Base-by-base conservation (phyloP, 768 basidiomycete species). In the Punctularia strigosozonata region DNA sequence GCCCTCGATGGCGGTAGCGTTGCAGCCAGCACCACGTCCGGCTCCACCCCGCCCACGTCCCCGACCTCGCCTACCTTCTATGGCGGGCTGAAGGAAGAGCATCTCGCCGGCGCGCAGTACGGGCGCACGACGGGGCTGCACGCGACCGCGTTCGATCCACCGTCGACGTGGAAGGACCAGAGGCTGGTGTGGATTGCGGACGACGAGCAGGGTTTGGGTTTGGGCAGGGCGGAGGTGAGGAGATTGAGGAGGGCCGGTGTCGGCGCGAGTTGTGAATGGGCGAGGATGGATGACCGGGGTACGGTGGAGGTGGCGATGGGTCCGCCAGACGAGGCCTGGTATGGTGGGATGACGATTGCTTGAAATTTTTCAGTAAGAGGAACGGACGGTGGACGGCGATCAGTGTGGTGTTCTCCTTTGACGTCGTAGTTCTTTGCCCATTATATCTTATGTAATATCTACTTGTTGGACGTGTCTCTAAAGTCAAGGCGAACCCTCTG, bases 91-190 rank as follows among this genome's bases (percentile, higher is more conserved):
- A 52, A 61, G 19, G 26, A 41, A n/a, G 36, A 28, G 31, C 58
- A n/a, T n/a, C 57, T 31, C 19, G 43, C n/a, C 26, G 26, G 26
- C 26, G 26, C 26, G n/a, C n/a, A n/a, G n/a, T n/a, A n/a, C n/a
- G n/a, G n/a, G n/a, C n/a, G n/a, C n/a, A n/a, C n/a, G n/a, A n/a
- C n/a, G n/a, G n/a, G n/a, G n/a, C n/a, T n/a, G n/a, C n/a, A n/a
- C n/a, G n/a, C n/a, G n/a, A n/a, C n/a, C n/a, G n/a, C n/a, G 2
- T 97, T 94, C 61, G 77, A 83, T 32, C 94, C 94, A 49, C 94
- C 94, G 12, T 88, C 89, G 5, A 57, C 65, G 74, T 39, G 73
- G 64, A 44, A 75, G 37, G 75, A 83, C 33, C 86, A 90, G 59
- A 68, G 80, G 45, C 66, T 75, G 4, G 63, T 97, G 22, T 98